Evolutionary conservation across 2,329 filamentous ascomycete genomes (phyloP), one percentile per base, ranked within the genome.

Genomic region (Neonectria coccinea): DNA sequence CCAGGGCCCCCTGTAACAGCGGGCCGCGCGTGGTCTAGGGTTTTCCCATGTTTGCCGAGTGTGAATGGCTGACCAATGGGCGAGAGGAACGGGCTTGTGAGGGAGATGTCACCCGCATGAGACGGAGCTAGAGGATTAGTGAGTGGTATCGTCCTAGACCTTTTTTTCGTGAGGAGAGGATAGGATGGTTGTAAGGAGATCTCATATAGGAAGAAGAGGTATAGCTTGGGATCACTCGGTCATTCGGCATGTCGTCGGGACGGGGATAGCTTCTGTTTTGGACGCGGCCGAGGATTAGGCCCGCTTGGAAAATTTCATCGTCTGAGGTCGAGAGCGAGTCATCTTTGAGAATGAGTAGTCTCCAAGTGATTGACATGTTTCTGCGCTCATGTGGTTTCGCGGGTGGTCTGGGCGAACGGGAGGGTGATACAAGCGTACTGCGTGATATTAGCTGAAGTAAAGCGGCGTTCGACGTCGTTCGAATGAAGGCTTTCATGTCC

Each of bases 21-120:
- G 71, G 71, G 68, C 71, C 71, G 71, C 70, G 69, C 56, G 66
- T 56, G 68, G 55, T 62, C 54, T 67, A 59, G 67, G 61, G 70
- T 65, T 71, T 57, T 58, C 65, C 64, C 56, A 62, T 69, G 67
- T 61, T 67, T 48, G 62, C 58, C 67, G 44, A 55, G 64, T 56
- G 68, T 67, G 62, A 70, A 63, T 59, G 59, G 39, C 45, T 58
- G 67, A 44, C 71, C 71, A 73, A 73, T 73, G 22, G 39, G 53
- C 56, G 27, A 25, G 50, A 47, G n/a, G 63, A 66, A 48, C n/a
- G 18, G 58, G 62, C 64, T 56, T 72, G 70, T 73, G 70, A 70
- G 70, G 66, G 63, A 57, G 67, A 70, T 64, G 70, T 73, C 70
- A 73, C 70, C 70, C 65, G 70, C 70, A 73, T 73, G 68, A 73